These are phyloP conservation scores for Starmerella powellii DNA, from an alignment of 805 yeast genomes.

Conservation along the genomic window DNA sequence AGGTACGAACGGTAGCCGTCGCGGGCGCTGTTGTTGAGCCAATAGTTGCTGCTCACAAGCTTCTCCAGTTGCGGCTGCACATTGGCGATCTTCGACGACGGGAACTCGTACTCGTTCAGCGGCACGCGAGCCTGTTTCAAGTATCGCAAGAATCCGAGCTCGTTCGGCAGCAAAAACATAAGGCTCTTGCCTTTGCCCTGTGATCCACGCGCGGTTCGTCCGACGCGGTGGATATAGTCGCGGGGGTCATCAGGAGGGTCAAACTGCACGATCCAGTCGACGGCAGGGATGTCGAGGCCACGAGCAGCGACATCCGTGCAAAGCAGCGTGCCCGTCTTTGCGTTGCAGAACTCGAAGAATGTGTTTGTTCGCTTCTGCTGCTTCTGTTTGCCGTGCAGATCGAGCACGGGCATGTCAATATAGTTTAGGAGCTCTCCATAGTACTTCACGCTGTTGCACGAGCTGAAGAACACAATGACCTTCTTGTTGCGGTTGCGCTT, in stretches of 20 bases:
- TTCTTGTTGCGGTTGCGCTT: slow-evolving; percentile 79
- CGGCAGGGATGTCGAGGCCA: slow-evolving; percentile 96
- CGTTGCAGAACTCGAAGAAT: slow-evolving; percentile 94
- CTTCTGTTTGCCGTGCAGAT: slow-evolving; percentile 94
- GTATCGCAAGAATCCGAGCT: slow-evolving; percentile 87
- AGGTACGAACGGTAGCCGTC: slow-evolving; percentile 95
- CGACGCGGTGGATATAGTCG: slow-evolving; percentile 97
- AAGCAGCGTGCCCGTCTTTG: slow-evolving; percentile 80
- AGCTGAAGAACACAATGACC: slow-evolving; percentile 86
- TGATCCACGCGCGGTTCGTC: slow-evolving; percentile 89
- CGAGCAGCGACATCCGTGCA: slow-evolving; percentile 99
- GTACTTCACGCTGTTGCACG: slow-evolving; percentile 94
- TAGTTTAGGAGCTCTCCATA: slow-evolving; percentile 90
- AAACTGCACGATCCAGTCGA: slow-evolving; percentile 97
- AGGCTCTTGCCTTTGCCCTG: slow-evolving; percentile 83
- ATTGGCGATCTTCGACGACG: slow-evolving; percentile 84
- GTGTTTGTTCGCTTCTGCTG: slow-evolving; percentile 98
- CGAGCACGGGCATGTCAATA: slow-evolving; percentile 92
- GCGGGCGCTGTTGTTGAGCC: slow-evolving; percentile 87
- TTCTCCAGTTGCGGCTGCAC: slow-evolving; percentile 90
- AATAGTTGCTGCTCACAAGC: slow-evolving; percentile 79
- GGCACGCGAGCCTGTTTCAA: slow-evolving; percentile 96
- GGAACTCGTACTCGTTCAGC: slow-evolving; percentile 93
- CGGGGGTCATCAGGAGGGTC: slow-evolving; percentile 99
- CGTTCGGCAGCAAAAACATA: slow-evolving; percentile 90